These are phyloP conservation scores for Daldinia sp. DNA, from an alignment of 2,329 filamentous ascomycete genomes.

Conservation along the genomic window DNA sequence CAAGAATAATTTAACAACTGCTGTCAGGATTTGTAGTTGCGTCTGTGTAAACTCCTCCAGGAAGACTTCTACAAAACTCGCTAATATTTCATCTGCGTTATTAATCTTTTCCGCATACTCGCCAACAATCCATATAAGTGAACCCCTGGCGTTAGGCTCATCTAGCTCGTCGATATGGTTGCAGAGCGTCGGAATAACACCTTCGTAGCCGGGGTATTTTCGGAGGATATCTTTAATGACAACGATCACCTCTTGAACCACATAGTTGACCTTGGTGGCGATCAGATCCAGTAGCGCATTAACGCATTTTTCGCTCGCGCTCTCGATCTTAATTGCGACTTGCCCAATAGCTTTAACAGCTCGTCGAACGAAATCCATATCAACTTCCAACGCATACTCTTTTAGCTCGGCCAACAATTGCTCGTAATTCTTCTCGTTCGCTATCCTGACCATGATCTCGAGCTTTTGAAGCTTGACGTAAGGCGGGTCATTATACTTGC, in stretches of 20 bases:
- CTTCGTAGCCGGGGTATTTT: slow-evolving; percentile 97
- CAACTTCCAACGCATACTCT: slow-evolving; percentile 96
- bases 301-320: slow-evolving; percentile 93
- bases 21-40: slow-evolving; percentile 97
- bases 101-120: slow-evolving; percentile 99
- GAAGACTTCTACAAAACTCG: slow-evolving; percentile 91
- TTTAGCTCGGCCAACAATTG: slow-evolving; percentile 93
- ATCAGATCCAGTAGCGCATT: slow-evolving; percentile 93
- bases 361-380: slow-evolving; percentile 97
- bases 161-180: slow-evolving; percentile 97
- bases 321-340: slow-evolving; percentile 98
- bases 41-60: slow-evolving; percentile 98
- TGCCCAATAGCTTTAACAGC: slow-evolving; percentile 97
- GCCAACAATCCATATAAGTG: slow-evolving; percentile 98
- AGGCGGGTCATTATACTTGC: slow-evolving; percentile 98
- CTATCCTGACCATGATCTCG: slow-evolving; percentile 99
- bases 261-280: slow-evolving; percentile 97
- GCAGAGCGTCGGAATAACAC: slow-evolving; percentile 95
- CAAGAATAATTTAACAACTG: slow-evolving; percentile 95
- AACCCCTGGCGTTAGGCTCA: slow-evolving; percentile 88
- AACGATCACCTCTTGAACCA: slow-evolving; percentile 97
- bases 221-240: slow-evolving; percentile 99
- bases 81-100: slow-evolving; percentile 94
- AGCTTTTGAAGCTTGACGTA: slow-evolving; percentile 98
- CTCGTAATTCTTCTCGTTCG: slow-evolving; percentile 95